A percentile compares a stretch with the other conserved stretches of the same genome.
These are phyloP conservation scores for Echites panduratus DNA, from an alignment of 257 asterid genomes.

Conservation along the genomic window DNA sequence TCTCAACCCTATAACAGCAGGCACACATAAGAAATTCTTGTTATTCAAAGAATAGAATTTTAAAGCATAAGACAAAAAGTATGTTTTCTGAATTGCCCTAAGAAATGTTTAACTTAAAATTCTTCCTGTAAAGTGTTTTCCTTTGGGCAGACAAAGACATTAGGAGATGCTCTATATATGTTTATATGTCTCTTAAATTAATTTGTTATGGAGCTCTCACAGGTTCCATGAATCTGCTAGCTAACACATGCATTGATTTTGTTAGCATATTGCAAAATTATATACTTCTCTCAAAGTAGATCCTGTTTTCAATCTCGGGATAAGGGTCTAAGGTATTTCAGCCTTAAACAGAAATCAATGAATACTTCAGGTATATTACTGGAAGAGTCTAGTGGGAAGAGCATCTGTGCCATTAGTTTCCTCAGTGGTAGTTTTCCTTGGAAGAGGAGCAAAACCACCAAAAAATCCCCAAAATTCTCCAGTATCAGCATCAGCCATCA, in stretches of 20 bases:
- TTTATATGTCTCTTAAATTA: not conserved
- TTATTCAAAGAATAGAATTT: not conserved
- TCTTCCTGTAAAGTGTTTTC: not conserved
- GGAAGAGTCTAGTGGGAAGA: slow-evolving; percentile 56
- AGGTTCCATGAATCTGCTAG: slow-evolving; percentile 3
- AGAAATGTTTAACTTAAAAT: not conserved
- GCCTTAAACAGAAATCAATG: not conserved
- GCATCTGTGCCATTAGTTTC: slow-evolving; percentile 42
- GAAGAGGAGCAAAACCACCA: slow-evolving; percentile 99
- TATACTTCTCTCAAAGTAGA: not conserved
- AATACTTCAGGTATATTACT: slow-evolving; percentile 42
- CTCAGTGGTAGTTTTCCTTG: slow-evolving; percentile 60
- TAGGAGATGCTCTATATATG: not conserved
- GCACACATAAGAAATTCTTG: not conserved
- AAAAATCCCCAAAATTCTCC: slow-evolving; percentile 99
- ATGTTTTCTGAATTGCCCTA: not conserved
- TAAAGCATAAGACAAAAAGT: not conserved
- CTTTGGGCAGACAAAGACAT: not conserved
- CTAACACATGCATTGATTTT: not conserved
- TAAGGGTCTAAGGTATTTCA: not conserved
- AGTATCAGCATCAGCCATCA: slow-evolving; percentile 99
- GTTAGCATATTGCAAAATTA: not conserved
- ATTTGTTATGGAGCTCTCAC: not conserved
- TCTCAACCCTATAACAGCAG: slow-evolving; percentile 46
- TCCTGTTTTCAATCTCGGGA: not conserved